Percentiles rank a stretch among this genome's conserved stretches.
These are phyloP conservation scores for Panicum miliaceum DNA, from an alignment of 176 grass and related monocot species.

Conservation along the genomic window DNA sequence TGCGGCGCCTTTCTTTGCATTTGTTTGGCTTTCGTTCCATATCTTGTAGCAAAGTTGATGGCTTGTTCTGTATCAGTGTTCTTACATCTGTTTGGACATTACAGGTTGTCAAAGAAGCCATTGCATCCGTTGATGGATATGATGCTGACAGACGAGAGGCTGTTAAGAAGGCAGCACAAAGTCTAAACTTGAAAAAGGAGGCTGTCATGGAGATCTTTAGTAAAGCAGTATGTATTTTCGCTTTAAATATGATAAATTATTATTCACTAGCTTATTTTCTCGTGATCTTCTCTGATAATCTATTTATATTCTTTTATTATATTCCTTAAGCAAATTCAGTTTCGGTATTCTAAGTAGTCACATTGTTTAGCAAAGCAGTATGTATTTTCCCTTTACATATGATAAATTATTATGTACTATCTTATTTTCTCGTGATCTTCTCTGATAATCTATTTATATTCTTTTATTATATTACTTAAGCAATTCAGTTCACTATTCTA, in stretches of 20 bases:
- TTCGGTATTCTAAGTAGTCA: no score
- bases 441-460: slow-evolving; percentile 24
- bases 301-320: slow-evolving; percentile 8
- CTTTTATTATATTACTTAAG: slow-evolving; percentile 13
- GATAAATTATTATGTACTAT: not conserved
- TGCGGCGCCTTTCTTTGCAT: slow-evolving; percentile 26
- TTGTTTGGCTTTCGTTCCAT: slow-evolving; percentile 14
- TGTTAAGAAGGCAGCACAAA: slow-evolving; percentile 87
- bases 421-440: slow-evolving; percentile 29
- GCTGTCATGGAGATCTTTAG: slow-evolving; percentile 87
- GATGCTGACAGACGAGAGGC: slow-evolving; percentile 63
- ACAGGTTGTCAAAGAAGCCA: slow-evolving; percentile 81
- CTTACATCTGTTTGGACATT: slow-evolving; percentile 47
- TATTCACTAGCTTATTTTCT: slow-evolving; percentile 11
- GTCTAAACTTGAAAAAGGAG: slow-evolving; percentile 80
- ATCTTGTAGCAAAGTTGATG: slow-evolving; percentile 35
- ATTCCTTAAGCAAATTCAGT: not conserved
- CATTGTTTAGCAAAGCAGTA: slow-evolving; percentile 81
- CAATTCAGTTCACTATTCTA: slow-evolving; percentile 19
- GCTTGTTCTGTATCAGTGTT: slow-evolving; percentile 37
- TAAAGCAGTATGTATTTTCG: slow-evolving; percentile 74
- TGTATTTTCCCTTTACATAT: slow-evolving; percentile 34
- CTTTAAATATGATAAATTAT: slow-evolving; percentile 21
- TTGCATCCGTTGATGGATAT: slow-evolving; percentile 88
- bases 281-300: slow-evolving; percentile 34